These are phyloP conservation scores for Hortiboletus rubellus DNA, from an alignment of 1,284 basidiomycete species.

Conservation along the genomic window DNA sequence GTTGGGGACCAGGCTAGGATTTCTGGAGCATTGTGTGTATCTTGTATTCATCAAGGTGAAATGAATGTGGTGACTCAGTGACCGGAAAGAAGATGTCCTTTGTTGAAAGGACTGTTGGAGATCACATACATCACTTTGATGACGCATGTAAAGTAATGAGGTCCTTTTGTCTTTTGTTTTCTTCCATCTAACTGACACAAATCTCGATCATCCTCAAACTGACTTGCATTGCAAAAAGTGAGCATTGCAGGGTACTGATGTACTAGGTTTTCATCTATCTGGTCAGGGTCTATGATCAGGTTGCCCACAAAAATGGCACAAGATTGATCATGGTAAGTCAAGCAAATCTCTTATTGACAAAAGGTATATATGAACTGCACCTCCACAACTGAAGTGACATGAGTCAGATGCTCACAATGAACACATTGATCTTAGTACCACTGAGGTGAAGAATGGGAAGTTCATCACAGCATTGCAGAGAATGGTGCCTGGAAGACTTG, in stretches of 20 bases:
- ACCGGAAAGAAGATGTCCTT: not conserved
- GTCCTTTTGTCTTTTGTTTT: not conserved
- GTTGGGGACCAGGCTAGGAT: conserved; percentile 28
- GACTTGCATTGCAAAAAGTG: conserved; percentile 52
- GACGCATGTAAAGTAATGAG: conserved; percentile 19
- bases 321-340: conserved; percentile 21
- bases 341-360: not conserved
- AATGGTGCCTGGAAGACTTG: conserved; percentile 53
- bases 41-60: not conserved
- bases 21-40: conserved; percentile 19
- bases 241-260: not conserved
- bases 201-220: conserved; percentile 48
- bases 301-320: conserved; percentile 36
- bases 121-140: conserved; percentile 7
- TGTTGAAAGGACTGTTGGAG: conserved; percentile 13
- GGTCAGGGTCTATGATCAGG: conserved; percentile 8
- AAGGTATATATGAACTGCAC: not conserved
- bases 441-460: conserved; percentile 45
- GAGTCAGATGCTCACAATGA: not conserved
- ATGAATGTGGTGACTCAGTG: not conserved
- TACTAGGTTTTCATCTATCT: not conserved
- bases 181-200: conserved; percentile 1
- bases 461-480: conserved; percentile 46
- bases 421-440: conserved; percentile 26
- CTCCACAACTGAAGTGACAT: not conserved